Percentiles rank a stretch among this genome's conserved stretches.
Evolutionary conservation across 176 grass and related monocot species (phyloP).

Genomic region (Musa acuminata): DNA sequence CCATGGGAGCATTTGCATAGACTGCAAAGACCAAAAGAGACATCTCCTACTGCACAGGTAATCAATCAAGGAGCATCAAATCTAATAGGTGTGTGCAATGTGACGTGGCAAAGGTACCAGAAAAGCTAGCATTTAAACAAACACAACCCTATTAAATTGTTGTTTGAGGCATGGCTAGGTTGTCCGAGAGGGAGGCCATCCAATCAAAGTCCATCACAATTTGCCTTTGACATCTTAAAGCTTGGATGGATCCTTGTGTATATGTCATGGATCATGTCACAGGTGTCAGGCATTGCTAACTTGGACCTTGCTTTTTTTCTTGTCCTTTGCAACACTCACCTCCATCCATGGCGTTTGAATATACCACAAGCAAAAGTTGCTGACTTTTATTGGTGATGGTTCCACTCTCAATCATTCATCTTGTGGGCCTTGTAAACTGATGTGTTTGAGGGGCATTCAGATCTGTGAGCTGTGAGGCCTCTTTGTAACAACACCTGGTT

Average conservation of each 20-base stretch:
- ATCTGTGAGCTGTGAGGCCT: neutral
- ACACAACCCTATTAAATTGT: neutral
- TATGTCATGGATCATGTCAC: neutral
- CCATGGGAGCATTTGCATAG: neutral
- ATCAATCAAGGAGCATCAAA: neutral
- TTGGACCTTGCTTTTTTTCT: neutral
- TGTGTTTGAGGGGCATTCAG: neutral
- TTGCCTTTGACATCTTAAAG: neutral
- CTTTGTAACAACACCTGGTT: neutral
- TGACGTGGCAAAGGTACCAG: neutral
- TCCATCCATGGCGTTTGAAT: neutral
- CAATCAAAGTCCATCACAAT: neutral
- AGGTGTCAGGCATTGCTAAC: neutral
- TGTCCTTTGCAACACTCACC: neutral
- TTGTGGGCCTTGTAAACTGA: slow-evolving; percentile 1
- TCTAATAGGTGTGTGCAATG: neutral
- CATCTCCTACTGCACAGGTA: neutral
- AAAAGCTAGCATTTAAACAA: neutral
- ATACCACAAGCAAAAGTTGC: slow-evolving; percentile 1
- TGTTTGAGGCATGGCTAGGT: neutral
- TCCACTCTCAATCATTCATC: slow-evolving; percentile 23
- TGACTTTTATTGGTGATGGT: slow-evolving; percentile 12
- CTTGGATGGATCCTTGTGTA: neutral
- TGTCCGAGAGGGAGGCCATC: neutral
- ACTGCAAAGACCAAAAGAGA: neutral